These are phyloP conservation scores for Zymoseptoria brevis DNA, from an alignment of 2,329 filamentous ascomycete genomes.

Conservation along the genomic window DNA sequence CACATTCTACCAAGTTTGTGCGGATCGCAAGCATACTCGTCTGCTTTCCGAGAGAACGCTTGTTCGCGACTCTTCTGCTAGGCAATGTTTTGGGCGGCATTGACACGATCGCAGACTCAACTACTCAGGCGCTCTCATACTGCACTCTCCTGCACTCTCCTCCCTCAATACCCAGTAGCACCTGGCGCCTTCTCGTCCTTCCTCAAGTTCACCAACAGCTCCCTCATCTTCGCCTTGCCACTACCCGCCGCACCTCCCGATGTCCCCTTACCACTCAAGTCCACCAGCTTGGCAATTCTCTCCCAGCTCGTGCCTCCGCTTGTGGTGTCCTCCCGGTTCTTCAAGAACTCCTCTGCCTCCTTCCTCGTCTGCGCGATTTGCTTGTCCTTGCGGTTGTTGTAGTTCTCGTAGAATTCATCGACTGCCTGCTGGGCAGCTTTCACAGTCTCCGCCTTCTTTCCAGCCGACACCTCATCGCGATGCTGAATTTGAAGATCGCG, in stretches of 20 bases:
- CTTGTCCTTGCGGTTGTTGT: constrained; percentile 98
- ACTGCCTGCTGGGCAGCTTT: constrained; percentile 89
- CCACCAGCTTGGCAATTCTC: constrained; percentile 94
- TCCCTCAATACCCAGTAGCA: constrained; percentile 36
- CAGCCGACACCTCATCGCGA: constrained; percentile 73
- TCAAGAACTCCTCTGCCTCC: constrained; percentile 89
- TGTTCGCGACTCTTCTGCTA: background rate
- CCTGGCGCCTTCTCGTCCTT: constrained; percentile 85
- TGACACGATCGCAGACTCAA: background rate
- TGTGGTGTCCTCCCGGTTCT: constrained; percentile 81
- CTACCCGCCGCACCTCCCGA: constrained; percentile 81
- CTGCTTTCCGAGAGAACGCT: too few relatives aligned
- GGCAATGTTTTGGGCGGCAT: background rate
- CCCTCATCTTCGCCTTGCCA: constrained; percentile 93
- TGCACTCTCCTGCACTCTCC: background rate
- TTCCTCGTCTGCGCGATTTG: constrained; percentile 76
- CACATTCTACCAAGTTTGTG: too few relatives aligned
- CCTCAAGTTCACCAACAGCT: constrained; percentile 74
- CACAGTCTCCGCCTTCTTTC: constrained; percentile 77
- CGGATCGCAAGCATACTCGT: too few relatives aligned
- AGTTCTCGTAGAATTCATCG: constrained; percentile 99
- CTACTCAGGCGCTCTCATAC: background rate
- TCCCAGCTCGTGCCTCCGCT: constrained; percentile 97
- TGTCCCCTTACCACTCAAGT: constrained; percentile 85
- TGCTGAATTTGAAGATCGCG: constrained; percentile 76